phyloP scores from a whole-genome alignment of 768 basidiomycete genomes.

The Omphalotus guepiniiformis region DNA sequence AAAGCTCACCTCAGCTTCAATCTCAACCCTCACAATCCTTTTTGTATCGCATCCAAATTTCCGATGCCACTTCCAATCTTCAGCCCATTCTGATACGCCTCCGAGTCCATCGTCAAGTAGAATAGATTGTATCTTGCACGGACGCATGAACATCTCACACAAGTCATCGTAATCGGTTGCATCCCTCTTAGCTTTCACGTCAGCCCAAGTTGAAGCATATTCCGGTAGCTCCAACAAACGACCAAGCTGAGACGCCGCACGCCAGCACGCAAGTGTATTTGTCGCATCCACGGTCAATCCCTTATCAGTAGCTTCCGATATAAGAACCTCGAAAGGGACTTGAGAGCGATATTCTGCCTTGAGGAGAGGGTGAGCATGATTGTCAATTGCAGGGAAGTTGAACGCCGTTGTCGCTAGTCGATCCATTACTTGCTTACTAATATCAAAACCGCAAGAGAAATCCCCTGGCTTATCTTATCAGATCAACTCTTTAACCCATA shows the following conservation, averaged over 20 bases:
- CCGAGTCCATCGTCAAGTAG: slow-evolving; percentile 73
- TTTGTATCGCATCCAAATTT: slow-evolving; percentile 50
- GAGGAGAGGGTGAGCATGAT: slow-evolving; percentile 75
- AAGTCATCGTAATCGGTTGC: slow-evolving; percentile 49
- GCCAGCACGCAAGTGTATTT: slow-evolving; percentile 54
- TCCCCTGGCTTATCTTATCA: slow-evolving; percentile 23
- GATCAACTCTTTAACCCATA: not conserved
- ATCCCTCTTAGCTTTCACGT: slow-evolving; percentile 44
- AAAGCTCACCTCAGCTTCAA: slow-evolving; percentile 59
- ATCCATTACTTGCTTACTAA: not conserved
- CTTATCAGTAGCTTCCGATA: slow-evolving; percentile 57
- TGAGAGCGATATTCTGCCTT: slow-evolving; percentile 36
- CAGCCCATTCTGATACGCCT: slow-evolving; percentile 39
- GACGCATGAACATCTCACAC: slow-evolving; percentile 50
- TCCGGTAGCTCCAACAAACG: slow-evolving; percentile 34
- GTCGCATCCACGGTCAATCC: slow-evolving; percentile 47
- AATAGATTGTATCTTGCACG: slow-evolving; percentile 59
- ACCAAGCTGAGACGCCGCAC: slow-evolving; percentile 53
- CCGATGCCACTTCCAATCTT: slow-evolving; percentile 60
- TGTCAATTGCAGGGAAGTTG: slow-evolving; percentile 61
- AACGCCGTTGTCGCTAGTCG: slow-evolving; percentile 10
- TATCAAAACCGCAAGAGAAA: slow-evolving; percentile 33
- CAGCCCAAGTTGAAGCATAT: slow-evolving; percentile 47
- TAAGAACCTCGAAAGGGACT: slow-evolving; percentile 58
- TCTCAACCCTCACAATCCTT: slow-evolving; percentile 66